These are phyloP conservation scores for Stellera chamaejasme DNA, from an alignment of 345 rosid genomes.

Conservation along the genomic window DNA sequence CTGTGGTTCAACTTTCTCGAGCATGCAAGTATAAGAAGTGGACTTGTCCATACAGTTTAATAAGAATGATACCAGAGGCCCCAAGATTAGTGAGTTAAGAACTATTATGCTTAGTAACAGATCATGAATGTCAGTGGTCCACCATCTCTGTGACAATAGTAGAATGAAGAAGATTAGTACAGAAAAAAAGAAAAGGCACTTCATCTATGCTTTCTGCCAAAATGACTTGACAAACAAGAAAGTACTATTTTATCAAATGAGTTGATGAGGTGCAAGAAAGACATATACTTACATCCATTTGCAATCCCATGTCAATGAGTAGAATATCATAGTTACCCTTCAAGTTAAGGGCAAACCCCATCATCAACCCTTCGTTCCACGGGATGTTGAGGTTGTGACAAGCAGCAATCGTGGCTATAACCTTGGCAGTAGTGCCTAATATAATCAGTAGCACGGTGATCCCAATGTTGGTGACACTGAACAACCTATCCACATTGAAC, in stretches of 20 bases:
- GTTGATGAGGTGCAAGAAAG: too few species aligned
- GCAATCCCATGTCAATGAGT: constrained; percentile 22
- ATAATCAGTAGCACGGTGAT: constrained; percentile 21
- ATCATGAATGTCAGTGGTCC: constrained; percentile 33
- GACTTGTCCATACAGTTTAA: constrained; percentile 30
- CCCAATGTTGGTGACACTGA: background rate
- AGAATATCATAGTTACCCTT: constrained; percentile 70
- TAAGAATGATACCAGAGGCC: constrained; percentile 33
- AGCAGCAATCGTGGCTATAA: constrained; percentile 49
- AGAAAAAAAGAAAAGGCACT: background rate
- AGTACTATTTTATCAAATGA: background rate
- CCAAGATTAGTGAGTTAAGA: constrained; percentile 49
- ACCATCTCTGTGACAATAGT: constrained; percentile 19
- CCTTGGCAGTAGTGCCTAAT: constrained; percentile 41
- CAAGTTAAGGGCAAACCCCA: constrained; percentile 46
- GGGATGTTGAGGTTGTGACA: constrained; percentile 51
- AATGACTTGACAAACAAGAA: too few species aligned
- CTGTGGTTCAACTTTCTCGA: constrained; percentile 40
- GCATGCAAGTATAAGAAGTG: constrained; percentile 30
- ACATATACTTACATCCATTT: background rate
- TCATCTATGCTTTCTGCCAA: too few species aligned
- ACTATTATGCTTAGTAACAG: constrained; percentile 46
- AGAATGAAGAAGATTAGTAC: background rate
- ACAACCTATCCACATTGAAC: constrained; percentile 19
- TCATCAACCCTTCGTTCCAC: constrained; percentile 35